Evolutionary conservation across 2,329 filamentous ascomycete genomes (phyloP).

Genomic region (Chaetoscypha palmicola): DNA sequence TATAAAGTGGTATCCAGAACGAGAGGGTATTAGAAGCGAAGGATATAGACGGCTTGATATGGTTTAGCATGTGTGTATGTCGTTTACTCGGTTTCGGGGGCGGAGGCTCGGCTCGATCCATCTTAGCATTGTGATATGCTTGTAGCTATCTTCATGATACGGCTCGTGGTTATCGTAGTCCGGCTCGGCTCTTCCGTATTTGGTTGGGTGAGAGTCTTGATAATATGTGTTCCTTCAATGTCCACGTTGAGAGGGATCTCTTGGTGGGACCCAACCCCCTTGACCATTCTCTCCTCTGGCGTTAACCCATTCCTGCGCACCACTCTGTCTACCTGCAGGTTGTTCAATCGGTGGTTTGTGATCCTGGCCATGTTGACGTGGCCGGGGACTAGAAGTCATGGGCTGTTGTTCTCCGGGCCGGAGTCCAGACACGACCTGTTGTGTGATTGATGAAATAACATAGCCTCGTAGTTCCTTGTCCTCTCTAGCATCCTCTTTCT

Average conservation of each 20-base stretch:
- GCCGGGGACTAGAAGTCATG: slow-evolving; percentile 6
- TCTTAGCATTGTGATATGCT: too few relatives aligned
- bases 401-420: slow-evolving; percentile 20
- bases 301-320: slow-evolving; percentile 44
- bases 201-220: too few relatives aligned
- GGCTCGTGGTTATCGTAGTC: too few relatives aligned
- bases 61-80: too few relatives aligned
- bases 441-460: slow-evolving; percentile 66
- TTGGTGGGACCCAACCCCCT: slow-evolving; percentile 32
- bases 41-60: too few relatives aligned
- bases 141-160: too few relatives aligned
- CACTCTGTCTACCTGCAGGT: slow-evolving; percentile 42
- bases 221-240: too few relatives aligned
- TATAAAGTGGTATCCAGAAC: too few relatives aligned
- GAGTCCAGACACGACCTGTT: slow-evolving; percentile 45
- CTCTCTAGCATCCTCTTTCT: slow-evolving; percentile 73
- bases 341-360: slow-evolving; percentile 56
- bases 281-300: slow-evolving; percentile 39
- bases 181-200: too few relatives aligned
- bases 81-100: too few relatives aligned
- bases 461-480: slow-evolving; percentile 68
- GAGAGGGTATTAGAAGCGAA: too few relatives aligned
- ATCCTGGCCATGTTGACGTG: slow-evolving; percentile 38
- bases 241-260: slow-evolving; percentile 39
- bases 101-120: too few relatives aligned